phyloP scores from a whole-genome alignment of 768 basidiomycete species.

The Baorangia bicolor region DNA sequence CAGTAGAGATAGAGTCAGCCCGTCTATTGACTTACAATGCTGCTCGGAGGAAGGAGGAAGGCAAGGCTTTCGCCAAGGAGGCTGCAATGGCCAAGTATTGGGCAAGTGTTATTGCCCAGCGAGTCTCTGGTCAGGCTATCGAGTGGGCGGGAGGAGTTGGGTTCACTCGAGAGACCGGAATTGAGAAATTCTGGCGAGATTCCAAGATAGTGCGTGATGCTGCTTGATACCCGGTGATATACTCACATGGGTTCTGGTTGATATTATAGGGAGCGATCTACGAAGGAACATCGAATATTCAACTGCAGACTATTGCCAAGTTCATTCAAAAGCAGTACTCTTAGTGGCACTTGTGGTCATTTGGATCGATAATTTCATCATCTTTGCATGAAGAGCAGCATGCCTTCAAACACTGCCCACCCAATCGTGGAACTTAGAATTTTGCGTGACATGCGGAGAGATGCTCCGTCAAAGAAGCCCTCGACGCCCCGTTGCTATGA shows the following conservation, averaged over 20 bases:
- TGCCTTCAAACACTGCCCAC: slow-evolving; percentile 88
- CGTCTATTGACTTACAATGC: slow-evolving; percentile 95
- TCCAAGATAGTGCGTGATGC: slow-evolving; percentile 80
- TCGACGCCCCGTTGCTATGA: slow-evolving; percentile 70
- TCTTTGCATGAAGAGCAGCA: slow-evolving; percentile 57
- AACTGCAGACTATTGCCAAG: slow-evolving; percentile 93
- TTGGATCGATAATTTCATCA: slow-evolving; percentile 6
- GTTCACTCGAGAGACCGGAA: slow-evolving; percentile 89
- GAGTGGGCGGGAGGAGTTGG: slow-evolving; percentile 96
- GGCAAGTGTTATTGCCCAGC: slow-evolving; percentile 85
- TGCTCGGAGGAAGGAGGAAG: slow-evolving; percentile 91
- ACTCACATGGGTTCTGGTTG: slow-evolving; percentile 2
- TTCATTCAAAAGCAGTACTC: slow-evolving; percentile 85
- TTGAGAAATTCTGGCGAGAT: slow-evolving; percentile 97
- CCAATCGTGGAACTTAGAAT: slow-evolving; percentile 86
- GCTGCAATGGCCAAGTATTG: slow-evolving; percentile 99
- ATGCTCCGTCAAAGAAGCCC: slow-evolving; percentile 87
- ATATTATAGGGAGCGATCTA: slow-evolving; percentile 76
- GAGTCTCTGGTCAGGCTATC: slow-evolving; percentile 84
- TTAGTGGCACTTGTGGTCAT: slow-evolving; percentile 27
- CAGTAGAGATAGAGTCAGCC: slow-evolving; percentile 86
- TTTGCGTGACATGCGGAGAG: slow-evolving; percentile 81
- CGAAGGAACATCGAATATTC: slow-evolving; percentile 97
- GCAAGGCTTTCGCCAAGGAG: slow-evolving; percentile 81
- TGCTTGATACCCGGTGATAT: neutral